Conservation (phyloP, 345 rosid species). For the Reutealis trisperma region DNA sequence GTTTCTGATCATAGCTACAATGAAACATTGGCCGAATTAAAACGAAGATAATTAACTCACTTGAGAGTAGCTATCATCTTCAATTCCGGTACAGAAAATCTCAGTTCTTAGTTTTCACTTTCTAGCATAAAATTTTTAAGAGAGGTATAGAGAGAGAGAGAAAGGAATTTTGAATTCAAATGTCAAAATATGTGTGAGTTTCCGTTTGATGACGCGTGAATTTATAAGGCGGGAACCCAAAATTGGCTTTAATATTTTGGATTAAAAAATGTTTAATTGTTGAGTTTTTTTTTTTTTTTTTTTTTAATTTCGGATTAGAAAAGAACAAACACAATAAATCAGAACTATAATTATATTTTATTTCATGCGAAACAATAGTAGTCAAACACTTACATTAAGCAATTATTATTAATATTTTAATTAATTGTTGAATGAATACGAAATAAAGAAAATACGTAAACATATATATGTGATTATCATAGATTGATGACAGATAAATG, state of each 20-base stretch:
- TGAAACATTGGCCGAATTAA: neutral
- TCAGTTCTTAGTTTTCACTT: neutral
- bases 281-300: no score
- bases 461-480: no score
- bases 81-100: slow-evolving; percentile 14
- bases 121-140: neutral
- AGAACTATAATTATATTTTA: no score
- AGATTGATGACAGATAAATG: no score
- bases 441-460: no score
- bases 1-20: neutral
- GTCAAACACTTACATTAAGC: no score
- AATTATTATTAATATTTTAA: no score
- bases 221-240: slow-evolving; percentile 50
- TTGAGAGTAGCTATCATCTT: slow-evolving; percentile 75
- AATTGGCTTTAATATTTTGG: neutral
- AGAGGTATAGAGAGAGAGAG: neutral
- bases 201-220: neutral
- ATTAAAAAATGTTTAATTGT: no score
- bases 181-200: neutral
- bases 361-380: no score
- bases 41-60: slow-evolving; percentile 38
- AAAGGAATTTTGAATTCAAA: slow-evolving; percentile 17
- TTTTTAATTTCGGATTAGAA: no score
- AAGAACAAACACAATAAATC: no score
- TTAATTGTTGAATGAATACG: no score